phyloP scores from a whole-genome alignment of 768 basidiomycete species.

The Naganishia antarctica region DNA sequence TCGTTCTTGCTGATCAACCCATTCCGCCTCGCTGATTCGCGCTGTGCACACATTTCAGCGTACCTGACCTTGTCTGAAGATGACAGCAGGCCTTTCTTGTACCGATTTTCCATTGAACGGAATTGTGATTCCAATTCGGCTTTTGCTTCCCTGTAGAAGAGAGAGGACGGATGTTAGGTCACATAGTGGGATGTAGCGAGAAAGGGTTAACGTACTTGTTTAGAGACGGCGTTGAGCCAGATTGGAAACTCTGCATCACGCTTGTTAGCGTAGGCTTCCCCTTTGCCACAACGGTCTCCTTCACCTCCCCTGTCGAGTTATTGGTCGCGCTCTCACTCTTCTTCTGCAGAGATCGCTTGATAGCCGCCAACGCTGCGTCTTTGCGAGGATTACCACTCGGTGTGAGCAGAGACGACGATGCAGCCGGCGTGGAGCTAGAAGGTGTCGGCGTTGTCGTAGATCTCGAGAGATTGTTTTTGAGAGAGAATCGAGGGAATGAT shows the following conservation, averaged over 20 bases:
- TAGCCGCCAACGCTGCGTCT: constrained; percentile 45
- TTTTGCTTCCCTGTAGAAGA: constrained; percentile 36
- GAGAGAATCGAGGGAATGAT: constrained; percentile 19
- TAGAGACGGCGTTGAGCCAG: constrained; percentile 38
- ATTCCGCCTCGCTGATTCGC: constrained; percentile 25
- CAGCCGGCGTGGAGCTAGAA: background rate
- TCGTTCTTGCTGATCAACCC: constrained; percentile 18
- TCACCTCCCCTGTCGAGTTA: background rate
- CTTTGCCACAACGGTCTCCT: background rate
- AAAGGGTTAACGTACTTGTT: constrained; percentile 44
- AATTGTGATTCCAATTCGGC: constrained; percentile 42
- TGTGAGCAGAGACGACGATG: background rate
- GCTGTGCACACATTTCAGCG: constrained; percentile 26
- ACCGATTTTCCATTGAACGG: constrained; percentile 41
- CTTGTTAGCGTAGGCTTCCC: constrained; percentile 32
- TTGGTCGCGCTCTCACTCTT: background rate
- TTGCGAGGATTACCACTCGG: constrained; percentile 28
- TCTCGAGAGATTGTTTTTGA: constrained; percentile 15
- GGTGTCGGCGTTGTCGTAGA: constrained; percentile 4
- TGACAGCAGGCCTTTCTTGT: constrained; percentile 44
- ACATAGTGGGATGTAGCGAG: background rate
- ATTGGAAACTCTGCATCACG: constrained; percentile 32
- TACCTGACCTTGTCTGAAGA: constrained; percentile 45
- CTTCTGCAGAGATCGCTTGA: constrained; percentile 42
- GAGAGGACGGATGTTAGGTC: background rate